A percentile compares a stretch with the other conserved stretches of the same genome.
Conservation (phyloP, 768 basidiomycete genomes). For the Antrodiella citrinella region DNA sequence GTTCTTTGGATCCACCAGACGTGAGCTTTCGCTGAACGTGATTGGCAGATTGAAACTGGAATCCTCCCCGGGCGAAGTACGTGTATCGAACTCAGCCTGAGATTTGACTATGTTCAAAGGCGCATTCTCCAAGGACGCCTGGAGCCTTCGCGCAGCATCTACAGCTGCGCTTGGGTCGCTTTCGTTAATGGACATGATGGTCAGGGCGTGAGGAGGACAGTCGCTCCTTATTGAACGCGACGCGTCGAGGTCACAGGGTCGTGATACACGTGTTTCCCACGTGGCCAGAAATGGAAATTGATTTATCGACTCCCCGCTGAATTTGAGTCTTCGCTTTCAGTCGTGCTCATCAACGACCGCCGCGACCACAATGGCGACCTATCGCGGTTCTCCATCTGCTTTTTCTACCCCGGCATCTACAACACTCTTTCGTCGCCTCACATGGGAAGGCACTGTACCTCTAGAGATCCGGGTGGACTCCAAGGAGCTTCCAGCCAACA, state of each 20-base stretch:
- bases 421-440: conserved; percentile 77
- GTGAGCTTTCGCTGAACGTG: conserved; percentile 5
- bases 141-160: conserved; percentile 9
- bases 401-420: conserved; percentile 53
- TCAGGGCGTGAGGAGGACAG: background rate
- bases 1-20: conserved; percentile 7
- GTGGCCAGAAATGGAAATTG: background rate
- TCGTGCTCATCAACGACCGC: background rate
- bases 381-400: conserved; percentile 33
- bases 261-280: background rate
- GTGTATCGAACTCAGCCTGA: conserved; percentile 8
- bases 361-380: conserved; percentile 22
- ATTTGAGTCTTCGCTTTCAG: background rate
- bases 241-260: background rate
- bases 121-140: conserved; percentile 5
- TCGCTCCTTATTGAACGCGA: background rate
- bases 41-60: conserved; percentile 8
- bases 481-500: conserved; percentile 84
- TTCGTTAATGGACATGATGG: background rate
- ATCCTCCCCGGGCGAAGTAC: conserved; percentile 8
- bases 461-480: conserved; percentile 84
- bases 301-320: background rate
- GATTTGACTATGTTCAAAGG: conserved; percentile 10
- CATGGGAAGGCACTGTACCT: conserved; percentile 88
- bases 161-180: conserved; percentile 1